A percentile compares a stretch with the other conserved stretches of the same genome.
Evolutionary conservation across 805 yeast genomes (phyloP).

Genomic region (Candida oleophila): DNA sequence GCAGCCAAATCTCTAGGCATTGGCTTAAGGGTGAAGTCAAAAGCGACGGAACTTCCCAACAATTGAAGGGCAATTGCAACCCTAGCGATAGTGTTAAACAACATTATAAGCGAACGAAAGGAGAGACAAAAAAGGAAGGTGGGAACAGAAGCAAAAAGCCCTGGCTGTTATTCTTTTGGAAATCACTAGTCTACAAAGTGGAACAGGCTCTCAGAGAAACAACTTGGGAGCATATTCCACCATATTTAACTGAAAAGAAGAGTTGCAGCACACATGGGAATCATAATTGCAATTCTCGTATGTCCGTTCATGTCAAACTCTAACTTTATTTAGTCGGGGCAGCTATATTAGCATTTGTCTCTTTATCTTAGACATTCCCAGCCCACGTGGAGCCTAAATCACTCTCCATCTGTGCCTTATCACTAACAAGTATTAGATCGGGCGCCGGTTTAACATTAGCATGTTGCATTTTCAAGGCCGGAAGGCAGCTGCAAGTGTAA

Average conservation of each 20-base stretch:
- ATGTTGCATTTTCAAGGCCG: not conserved
- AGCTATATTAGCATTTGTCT: too few species aligned
- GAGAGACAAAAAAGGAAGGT: not conserved
- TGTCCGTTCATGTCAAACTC: too few species aligned
- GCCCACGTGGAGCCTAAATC: not conserved
- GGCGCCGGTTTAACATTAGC: too few species aligned
- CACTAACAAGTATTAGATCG: too few species aligned
- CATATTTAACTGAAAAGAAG: not conserved
- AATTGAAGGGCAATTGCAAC: not conserved
- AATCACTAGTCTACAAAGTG: not conserved
- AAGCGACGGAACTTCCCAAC: not conserved
- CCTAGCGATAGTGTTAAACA: not conserved
- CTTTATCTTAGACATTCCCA: too few species aligned
- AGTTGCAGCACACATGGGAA: too few species aligned
- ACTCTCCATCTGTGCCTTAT: too few species aligned
- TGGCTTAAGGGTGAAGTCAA: not conserved
- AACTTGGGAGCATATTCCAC: not conserved
- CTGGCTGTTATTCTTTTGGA: not conserved
- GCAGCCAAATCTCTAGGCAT: slow-evolving; percentile 3
- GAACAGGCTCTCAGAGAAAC: not conserved
- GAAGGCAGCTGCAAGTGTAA: not conserved
- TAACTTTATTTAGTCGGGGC: too few species aligned
- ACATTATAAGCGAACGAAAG: not conserved
- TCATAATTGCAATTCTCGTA: too few species aligned
- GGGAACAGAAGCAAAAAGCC: not conserved